Percentiles rank a stretch among this genome's conserved stretches.
Evolutionary conservation across 257 asterid genomes (phyloP).

Genomic region (Solanum lycopersicoides): DNA sequence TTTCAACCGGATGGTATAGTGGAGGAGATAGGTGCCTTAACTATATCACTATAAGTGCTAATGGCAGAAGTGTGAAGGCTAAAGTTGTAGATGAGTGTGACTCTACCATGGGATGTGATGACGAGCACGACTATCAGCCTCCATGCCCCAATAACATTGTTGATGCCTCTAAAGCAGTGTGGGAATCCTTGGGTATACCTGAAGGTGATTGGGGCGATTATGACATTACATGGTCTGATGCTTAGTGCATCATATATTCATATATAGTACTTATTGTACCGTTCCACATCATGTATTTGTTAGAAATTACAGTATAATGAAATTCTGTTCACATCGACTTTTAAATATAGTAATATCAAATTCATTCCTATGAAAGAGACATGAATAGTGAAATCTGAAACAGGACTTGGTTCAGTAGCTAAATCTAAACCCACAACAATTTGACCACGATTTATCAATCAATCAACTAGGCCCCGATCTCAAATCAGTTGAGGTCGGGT

Average conservation of each 20-base stretch:
- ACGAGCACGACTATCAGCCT: conserved; percentile 35
- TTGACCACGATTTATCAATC: neutral
- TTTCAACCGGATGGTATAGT: conserved; percentile 37
- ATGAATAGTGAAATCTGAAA: neutral
- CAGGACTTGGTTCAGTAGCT: neutral
- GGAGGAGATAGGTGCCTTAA: conserved; percentile 20
- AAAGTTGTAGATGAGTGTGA: conserved; percentile 41
- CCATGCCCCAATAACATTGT: conserved; percentile 42
- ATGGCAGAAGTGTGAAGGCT: conserved; percentile 23
- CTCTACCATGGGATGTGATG: conserved; percentile 38
- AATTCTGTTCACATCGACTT: neutral
- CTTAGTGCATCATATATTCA: neutral
- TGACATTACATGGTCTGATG: conserved; percentile 37
- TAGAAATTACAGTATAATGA: neutral
- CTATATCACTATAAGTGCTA: conserved; percentile 10
- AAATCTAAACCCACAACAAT: neutral
- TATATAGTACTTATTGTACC: neutral
- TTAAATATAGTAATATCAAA: neutral
- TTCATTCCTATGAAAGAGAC: neutral
- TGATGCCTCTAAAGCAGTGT: conserved; percentile 35
- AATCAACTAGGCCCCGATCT: neutral
- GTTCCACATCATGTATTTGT: neutral
- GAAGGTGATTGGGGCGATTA: conserved; percentile 22
- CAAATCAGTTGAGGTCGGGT: neutral
- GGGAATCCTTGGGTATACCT: conserved; percentile 29